Conservation (phyloP, 441 rosid species). For the Brassica hybrid region DNA sequence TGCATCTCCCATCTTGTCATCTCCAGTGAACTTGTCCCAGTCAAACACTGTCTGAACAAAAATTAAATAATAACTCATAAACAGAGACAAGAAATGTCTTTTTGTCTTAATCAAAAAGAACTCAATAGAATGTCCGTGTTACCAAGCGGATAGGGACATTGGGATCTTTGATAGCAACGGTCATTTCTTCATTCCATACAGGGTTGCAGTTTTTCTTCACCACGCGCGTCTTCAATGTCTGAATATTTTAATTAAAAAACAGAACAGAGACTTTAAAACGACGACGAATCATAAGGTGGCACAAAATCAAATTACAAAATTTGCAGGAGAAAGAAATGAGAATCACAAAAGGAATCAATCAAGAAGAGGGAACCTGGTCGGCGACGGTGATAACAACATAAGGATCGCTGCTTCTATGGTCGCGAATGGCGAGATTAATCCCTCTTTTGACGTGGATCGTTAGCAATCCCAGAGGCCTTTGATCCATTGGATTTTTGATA, state of each 20-base stretch:
- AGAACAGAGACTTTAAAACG: slow-evolving; percentile 2
- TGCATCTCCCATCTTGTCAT: slow-evolving; percentile 68
- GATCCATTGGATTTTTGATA: slow-evolving; percentile 38
- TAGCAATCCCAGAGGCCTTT: slow-evolving; percentile 47
- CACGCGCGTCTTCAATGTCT: slow-evolving; percentile 64
- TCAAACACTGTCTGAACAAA: slow-evolving; percentile 55
- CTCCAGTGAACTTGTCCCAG: slow-evolving; percentile 55
- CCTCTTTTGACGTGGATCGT: no score
- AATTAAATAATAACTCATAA: background rate
- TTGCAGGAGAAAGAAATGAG: no score
- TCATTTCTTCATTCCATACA: slow-evolving; percentile 61
- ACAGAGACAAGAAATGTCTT: slow-evolving; percentile 1
- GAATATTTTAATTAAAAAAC: slow-evolving; percentile 22
- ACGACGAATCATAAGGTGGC: background rate
- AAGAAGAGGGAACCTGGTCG: no score
- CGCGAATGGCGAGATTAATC: no score
- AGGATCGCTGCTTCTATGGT: no score
- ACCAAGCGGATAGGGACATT: slow-evolving; percentile 44
- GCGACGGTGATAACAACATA: no score
- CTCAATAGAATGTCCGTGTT: no score
- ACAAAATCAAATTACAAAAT: no score
- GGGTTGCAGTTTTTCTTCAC: slow-evolving; percentile 64
- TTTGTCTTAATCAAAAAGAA: background rate
- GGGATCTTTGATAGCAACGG: slow-evolving; percentile 51
- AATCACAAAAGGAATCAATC: no score